phyloP scores from a whole-genome alignment of 331 rosid genomes.

The Phaseolus coccineus region DNA sequence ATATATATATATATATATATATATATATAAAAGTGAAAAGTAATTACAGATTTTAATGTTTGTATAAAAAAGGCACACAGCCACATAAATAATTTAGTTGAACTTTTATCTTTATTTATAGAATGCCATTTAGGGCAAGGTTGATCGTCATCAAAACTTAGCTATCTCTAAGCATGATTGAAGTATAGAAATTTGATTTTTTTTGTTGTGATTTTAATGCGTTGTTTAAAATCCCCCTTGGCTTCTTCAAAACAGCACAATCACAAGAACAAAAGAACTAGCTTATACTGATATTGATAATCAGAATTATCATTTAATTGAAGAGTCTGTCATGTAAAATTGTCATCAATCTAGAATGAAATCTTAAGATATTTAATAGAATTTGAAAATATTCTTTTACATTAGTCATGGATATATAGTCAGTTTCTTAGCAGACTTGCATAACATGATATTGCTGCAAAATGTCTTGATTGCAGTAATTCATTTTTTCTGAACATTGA shows the following conservation, averaged over 20 bases:
- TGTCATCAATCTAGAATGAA: neutral
- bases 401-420: neutral
- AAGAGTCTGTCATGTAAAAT: neutral
- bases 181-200: neutral
- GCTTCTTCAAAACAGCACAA: too few species aligned
- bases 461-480: neutral
- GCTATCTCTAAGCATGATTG: neutral
- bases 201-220: neutral
- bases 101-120: neutral
- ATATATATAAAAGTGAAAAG: neutral
- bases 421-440: neutral
- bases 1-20: too few species aligned
- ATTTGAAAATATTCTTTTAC: neutral
- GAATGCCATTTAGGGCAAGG: constrained; percentile 24
- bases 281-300: neutral
- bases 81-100: constrained; percentile 1
- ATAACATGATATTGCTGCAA: neutral
- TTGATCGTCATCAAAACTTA: neutral
- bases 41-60: constrained; percentile 14
- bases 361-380: neutral
- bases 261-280: too few species aligned
- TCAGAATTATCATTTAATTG: too few species aligned
- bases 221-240: neutral
- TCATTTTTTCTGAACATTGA: neutral
- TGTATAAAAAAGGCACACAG: neutral